These are phyloP conservation scores for Lodderomyces oxycetoniae DNA, from an alignment of 1,139 yeast genomes.

Conservation along the genomic window DNA sequence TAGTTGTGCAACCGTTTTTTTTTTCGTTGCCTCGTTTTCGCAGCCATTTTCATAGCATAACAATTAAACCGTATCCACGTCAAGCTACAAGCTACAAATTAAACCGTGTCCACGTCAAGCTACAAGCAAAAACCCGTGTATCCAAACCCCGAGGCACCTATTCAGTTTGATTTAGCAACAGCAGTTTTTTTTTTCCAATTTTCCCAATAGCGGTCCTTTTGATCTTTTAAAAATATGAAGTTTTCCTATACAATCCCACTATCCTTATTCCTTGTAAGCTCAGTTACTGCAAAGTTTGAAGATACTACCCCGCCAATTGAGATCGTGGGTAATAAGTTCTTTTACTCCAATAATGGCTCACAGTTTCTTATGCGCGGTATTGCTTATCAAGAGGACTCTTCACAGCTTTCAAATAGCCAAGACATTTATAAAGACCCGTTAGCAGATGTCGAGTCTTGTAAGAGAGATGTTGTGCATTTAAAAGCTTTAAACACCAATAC, in stretches of 20 bases:
- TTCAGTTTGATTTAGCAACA: too few species aligned
- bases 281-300: slow-evolving; percentile 11
- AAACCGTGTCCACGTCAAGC: too few species aligned
- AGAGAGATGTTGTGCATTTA: slow-evolving; percentile 74
- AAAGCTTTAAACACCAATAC: slow-evolving; percentile 77
- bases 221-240: too few species aligned
- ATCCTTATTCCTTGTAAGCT: slow-evolving; percentile 5
- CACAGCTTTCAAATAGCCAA: slow-evolving; percentile 38
- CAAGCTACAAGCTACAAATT: too few species aligned
- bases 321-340: slow-evolving; percentile 71
- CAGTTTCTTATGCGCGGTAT: slow-evolving; percentile 79
- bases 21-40: too few species aligned
- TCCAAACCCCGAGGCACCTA: too few species aligned
- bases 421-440: slow-evolving; percentile 62
- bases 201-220: neutral
- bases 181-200: too few species aligned
- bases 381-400: slow-evolving; percentile 71
- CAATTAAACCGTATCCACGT: too few species aligned
- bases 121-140: too few species aligned
- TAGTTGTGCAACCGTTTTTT: too few species aligned
- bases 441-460: slow-evolving; percentile 64
- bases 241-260: neutral
- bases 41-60: too few species aligned
- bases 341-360: slow-evolving; percentile 69
- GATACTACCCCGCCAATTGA: slow-evolving; percentile 41